A percentile compares a stretch with the other conserved stretches of the same genome.
Conservation (phyloP, 1,139 yeast genomes). For the Arxiozyma bovina region DNA sequence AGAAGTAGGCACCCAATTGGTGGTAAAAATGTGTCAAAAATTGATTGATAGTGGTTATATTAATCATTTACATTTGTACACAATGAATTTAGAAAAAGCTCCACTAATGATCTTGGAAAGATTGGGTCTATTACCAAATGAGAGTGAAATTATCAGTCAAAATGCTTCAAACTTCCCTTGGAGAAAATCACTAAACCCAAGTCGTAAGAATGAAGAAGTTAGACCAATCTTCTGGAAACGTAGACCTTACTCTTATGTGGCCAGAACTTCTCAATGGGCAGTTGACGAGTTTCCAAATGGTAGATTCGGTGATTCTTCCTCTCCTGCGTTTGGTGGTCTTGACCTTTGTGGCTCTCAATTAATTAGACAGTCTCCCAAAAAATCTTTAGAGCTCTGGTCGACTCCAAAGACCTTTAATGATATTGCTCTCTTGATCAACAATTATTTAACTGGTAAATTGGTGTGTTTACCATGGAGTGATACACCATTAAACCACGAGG, state of each 20-base stretch:
- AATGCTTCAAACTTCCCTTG: slow-evolving; percentile 51
- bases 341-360: slow-evolving; percentile 71
- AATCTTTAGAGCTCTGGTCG: slow-evolving; percentile 84
- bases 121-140: slow-evolving; percentile 45
- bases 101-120: slow-evolving; percentile 80
- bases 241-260: slow-evolving; percentile 80
- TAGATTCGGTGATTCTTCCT: slow-evolving; percentile 88
- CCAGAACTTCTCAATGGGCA: slow-evolving; percentile 86
- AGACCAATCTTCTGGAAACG: slow-evolving; percentile 97
- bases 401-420: slow-evolving; percentile 54
- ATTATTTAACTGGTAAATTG: slow-evolving; percentile 61
- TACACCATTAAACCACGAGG: slow-evolving; percentile 74
- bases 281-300: slow-evolving; percentile 83
- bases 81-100: slow-evolving; percentile 90
- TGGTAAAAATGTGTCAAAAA: slow-evolving; percentile 74
- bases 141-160: slow-evolving; percentile 15
- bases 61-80: slow-evolving; percentile 86
- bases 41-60: slow-evolving; percentile 64
- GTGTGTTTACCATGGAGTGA: slow-evolving; percentile 92
- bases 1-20: slow-evolving; percentile 73
- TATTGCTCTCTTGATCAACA: slow-evolving; percentile 51
- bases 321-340: slow-evolving; percentile 88
- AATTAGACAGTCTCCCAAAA: slow-evolving; percentile 67
- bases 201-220: slow-evolving; percentile 70
- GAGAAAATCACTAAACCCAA: slow-evolving; percentile 82